phyloP scores from a whole-genome alignment of 306 rosid species.

The Prunus mira region DNA sequence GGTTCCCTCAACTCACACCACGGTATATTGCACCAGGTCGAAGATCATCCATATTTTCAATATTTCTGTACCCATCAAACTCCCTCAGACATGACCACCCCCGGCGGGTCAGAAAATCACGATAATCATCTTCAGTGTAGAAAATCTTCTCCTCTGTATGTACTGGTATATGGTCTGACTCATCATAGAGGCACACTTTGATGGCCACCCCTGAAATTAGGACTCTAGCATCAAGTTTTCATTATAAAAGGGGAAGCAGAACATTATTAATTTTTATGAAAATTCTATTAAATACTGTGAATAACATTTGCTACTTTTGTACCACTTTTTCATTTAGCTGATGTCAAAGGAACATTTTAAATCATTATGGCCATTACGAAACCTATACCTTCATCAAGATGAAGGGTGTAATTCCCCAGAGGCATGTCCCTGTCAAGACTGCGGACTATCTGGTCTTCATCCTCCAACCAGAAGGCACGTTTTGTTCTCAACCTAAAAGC shows the following conservation, averaged over 20 bases:
- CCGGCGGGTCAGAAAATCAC: slow-evolving; percentile 70
- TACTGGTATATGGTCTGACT: slow-evolving; percentile 70
- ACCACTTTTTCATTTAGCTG: slow-evolving; percentile 1
- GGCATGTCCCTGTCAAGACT: slow-evolving; percentile 98
- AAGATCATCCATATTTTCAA: slow-evolving; percentile 88
- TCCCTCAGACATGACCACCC: slow-evolving; percentile 81
- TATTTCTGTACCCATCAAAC: slow-evolving; percentile 72
- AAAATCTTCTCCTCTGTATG: slow-evolving; percentile 83
- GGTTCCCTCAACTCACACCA: slow-evolving; percentile 57
- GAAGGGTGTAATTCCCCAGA: slow-evolving; percentile 85
- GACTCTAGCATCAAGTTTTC: slow-evolving; percentile 16
- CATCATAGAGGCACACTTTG: slow-evolving; percentile 78
- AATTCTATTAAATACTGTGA: neutral
- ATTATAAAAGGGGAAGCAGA: neutral
- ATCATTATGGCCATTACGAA: neutral
- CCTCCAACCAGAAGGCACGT: slow-evolving; percentile 97
- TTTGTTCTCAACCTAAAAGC: slow-evolving; percentile 90
- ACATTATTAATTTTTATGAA: neutral
- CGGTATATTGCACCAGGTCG: slow-evolving; percentile 85
- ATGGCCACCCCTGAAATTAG: slow-evolving; percentile 73
- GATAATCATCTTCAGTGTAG: slow-evolving; percentile 86
- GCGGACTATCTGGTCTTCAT: slow-evolving; percentile 85
- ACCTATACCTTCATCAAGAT: slow-evolving; percentile 85
- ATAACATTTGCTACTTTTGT: neutral
- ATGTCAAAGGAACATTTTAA: neutral